phyloP scores from a whole-genome alignment of 352 stramenopile genomes.

The Pythium myriotylum region DNA sequence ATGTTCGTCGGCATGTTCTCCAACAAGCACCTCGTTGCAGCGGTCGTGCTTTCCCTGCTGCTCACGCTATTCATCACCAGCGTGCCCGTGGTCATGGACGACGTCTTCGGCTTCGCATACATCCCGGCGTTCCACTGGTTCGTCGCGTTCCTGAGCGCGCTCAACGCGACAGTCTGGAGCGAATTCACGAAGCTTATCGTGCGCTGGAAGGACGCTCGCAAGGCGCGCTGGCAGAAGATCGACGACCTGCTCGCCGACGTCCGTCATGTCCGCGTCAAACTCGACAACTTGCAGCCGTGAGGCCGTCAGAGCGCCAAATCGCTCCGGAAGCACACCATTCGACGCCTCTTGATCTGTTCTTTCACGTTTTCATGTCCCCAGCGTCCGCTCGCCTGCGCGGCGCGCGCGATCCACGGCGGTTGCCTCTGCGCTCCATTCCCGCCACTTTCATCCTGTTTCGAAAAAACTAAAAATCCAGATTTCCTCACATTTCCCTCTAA shows the following conservation, averaged over 20 bases:
- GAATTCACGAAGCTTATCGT: conserved; percentile 57
- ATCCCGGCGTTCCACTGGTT: conserved; percentile 68
- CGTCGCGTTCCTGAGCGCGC: conserved; percentile 37
- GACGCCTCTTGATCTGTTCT: no score
- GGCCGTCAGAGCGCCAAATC: no score
- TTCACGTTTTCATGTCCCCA: no score
- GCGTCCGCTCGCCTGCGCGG: no score
- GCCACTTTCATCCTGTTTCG: no score
- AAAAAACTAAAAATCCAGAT: no score
- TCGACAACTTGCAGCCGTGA: no score
- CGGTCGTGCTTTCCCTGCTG: conserved; percentile 51
- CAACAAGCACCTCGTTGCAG: conserved; percentile 70
- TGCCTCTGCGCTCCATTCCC: no score
- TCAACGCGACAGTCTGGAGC: conserved; percentile 60
- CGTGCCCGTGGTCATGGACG: conserved; percentile 57
- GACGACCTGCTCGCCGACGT: conserved; percentile 40
- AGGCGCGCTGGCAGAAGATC: conserved; percentile 45
- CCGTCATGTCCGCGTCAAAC: conserved; percentile 3
- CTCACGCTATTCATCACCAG: conserved; percentile 60
- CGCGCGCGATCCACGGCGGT: no score
- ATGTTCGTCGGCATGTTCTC: conserved; percentile 63
- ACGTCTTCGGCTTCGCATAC: conserved; percentile 71
- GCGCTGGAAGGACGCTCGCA: conserved; percentile 42
- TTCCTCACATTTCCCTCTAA: no score
- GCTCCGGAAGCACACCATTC: no score